Evolutionary conservation across 192 early-diverging fungal genomes (phyloP).

Genomic region (Mortierella alpina): DNA sequence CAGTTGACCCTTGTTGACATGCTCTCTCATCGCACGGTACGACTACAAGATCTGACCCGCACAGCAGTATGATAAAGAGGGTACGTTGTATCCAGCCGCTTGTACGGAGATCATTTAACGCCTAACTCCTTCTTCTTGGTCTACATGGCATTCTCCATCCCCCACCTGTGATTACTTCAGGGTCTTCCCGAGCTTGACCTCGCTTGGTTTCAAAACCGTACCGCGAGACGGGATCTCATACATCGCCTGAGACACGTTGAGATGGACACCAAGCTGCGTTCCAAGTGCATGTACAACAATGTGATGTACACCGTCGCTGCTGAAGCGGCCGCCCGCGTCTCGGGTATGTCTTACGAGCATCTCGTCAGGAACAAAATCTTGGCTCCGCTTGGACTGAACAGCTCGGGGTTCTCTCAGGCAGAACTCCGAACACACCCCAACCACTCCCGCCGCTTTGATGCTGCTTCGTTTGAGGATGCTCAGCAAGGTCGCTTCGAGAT

Average conservation of each 20-base stretch:
- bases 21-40: conserved; percentile 15
- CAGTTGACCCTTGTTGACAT: conserved; percentile 15
- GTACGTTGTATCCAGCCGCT: too few relatives aligned
- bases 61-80: too few relatives aligned
- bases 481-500: too few relatives aligned
- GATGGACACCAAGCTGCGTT: not conserved
- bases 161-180: too few relatives aligned
- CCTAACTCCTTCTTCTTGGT: too few relatives aligned
- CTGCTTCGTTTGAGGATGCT: too few relatives aligned
- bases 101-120: too few relatives aligned
- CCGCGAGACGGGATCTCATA: not conserved
- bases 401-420: not conserved
- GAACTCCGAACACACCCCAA: not conserved
- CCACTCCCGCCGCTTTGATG: too few relatives aligned
- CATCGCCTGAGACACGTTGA: conserved; percentile 2
- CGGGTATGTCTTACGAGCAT: not conserved
- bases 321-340: not conserved
- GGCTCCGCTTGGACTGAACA: not conserved
- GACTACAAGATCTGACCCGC: not conserved
- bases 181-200: not conserved
- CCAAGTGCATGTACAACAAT: not conserved
- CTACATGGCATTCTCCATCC: too few relatives aligned
- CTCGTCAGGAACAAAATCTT: not conserved
- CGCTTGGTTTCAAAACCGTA: conserved; percentile 1
- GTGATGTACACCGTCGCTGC: conserved; percentile 10